Conservation (phyloP, 345 rosid species). For the Adansonia digitata region DNA sequence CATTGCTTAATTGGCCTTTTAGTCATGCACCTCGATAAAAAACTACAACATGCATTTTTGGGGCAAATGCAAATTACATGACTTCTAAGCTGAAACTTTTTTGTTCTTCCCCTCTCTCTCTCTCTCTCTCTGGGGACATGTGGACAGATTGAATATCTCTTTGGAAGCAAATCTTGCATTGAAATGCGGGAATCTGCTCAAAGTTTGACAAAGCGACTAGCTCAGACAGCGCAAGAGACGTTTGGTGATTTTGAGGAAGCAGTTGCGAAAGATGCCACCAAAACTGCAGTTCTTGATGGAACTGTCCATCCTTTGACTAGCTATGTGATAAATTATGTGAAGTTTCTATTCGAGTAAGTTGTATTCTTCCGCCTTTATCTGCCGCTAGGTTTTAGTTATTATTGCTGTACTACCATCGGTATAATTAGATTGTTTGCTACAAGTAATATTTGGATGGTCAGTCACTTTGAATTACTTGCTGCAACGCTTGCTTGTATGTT, state of each 20-base stretch:
- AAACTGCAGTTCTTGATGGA: constrained; percentile 92
- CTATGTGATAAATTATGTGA: constrained; percentile 93
- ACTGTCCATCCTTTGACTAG: constrained; percentile 97
- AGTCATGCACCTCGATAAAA: neutral
- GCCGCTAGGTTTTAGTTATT: neutral
- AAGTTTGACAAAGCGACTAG: constrained; percentile 70
- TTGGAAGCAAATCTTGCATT: constrained; percentile 56
- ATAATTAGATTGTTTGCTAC: neutral
- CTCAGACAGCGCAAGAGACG: constrained; percentile 91
- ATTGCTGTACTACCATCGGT: neutral
- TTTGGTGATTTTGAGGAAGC: constrained; percentile 96
- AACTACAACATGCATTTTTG: neutral
- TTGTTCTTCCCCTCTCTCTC: neutral
- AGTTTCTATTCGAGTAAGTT: constrained; percentile 89
- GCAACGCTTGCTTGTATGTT: neutral
- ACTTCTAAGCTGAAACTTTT: neutral
- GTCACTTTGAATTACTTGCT: neutral
- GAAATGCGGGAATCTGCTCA: constrained; percentile 83
- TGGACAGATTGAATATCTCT: constrained; percentile 54
- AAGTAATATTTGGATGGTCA: neutral
- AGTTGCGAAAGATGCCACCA: constrained; percentile 96
- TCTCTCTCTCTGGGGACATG: neutral
- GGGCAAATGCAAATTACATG: neutral
- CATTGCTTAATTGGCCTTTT: neutral
- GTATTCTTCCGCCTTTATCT: constrained; percentile 1